Evolutionary conservation across 2,329 filamentous ascomycete species (phyloP), one percentile per base, ranked within the genome.

Genomic region (Fusarium sp.): DNA sequence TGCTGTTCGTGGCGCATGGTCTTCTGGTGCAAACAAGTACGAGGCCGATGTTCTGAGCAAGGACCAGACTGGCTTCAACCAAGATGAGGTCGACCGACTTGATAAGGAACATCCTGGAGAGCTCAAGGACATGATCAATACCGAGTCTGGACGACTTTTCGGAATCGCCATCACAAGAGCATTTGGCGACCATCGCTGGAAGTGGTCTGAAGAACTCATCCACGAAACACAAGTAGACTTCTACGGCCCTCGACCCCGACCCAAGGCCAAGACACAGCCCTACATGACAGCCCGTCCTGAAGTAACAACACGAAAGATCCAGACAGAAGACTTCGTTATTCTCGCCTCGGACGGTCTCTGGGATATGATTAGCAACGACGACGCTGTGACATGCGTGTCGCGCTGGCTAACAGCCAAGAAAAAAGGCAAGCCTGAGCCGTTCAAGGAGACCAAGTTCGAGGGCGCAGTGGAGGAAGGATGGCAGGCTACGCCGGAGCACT

Each of bases 181-280:
- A 0, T 92, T 93, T 74, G 91, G 91, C 17, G 90, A 93, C 74
- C 83, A 86, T 51, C 83, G 86, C 60, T 92, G 88, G 88, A 93
- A 93, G 75, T 92, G 89, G 88, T 76, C 86, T 6, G 74, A 84
- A 15, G 81, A 84, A 4, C 77, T 87, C 7, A 63, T 78, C 43
- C 56, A 66, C 34, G 55, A 66, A 18, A 60, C 72, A 7, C 66
- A 74, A n/a, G 81, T 86, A 59, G 81, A 82, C 51, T 88, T 83
- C 77, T 87, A 72, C 46, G 86, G 85, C 26, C 82, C 83, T 3
- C 71, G 71, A 1, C 82, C 82, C 0, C 78, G 75, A 1, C 84
- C 86, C 3, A 78, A 81, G 15, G 79, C 79, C 65, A 77, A 81
- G 52, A 87, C 88, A 1, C 90, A 89, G 5, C 91, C 91, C 0